phyloP scores from a whole-genome alignment of 495 filamentous ascomycete species.

The Penicillium coffeae region DNA sequence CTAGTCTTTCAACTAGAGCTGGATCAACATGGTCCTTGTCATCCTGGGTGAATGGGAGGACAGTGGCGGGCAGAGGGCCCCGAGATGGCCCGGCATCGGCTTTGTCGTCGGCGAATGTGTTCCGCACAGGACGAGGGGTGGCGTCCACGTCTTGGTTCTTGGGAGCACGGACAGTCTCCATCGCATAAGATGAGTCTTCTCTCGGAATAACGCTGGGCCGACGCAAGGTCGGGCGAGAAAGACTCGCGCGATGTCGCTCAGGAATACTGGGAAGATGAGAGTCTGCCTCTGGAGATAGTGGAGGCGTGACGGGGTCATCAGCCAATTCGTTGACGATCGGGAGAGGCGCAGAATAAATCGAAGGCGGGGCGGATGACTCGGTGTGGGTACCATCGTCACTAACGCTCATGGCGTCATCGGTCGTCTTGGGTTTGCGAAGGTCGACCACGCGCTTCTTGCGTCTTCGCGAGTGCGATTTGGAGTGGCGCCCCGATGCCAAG shows the following conservation, averaged over 20 bases:
- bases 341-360: conserved; percentile 41
- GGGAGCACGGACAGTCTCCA: conserved; percentile 18
- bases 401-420: conserved; percentile 51
- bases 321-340: conserved; percentile 37
- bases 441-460: conserved; percentile 95
- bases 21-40: conserved; percentile 67
- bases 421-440: conserved; percentile 63
- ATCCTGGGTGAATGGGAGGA: conserved; percentile 33
- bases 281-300: conserved; percentile 32
- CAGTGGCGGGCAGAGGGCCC: conserved; percentile 31
- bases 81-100: conserved; percentile 28
- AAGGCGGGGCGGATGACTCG: conserved; percentile 35
- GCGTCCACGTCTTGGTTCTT: conserved; percentile 32
- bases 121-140: conserved; percentile 33
- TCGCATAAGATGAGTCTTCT: conserved; percentile 30
- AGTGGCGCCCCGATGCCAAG: conserved; percentile 60
- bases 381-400: conserved; percentile 48
- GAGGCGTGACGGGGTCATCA: conserved; percentile 47
- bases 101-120: conserved; percentile 21
- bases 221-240: conserved; percentile 25
- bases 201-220: conserved; percentile 13
- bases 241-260: conserved; percentile 35
- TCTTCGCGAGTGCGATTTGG: conserved; percentile 64
- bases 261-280: conserved; percentile 35
- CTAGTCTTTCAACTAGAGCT: conserved; percentile 87